Percentiles rank a stretch among this genome's conserved stretches.
These are phyloP conservation scores for Aspergillus sp. DNA, from an alignment of 2,329 filamentous ascomycete species.

Conservation along the genomic window DNA sequence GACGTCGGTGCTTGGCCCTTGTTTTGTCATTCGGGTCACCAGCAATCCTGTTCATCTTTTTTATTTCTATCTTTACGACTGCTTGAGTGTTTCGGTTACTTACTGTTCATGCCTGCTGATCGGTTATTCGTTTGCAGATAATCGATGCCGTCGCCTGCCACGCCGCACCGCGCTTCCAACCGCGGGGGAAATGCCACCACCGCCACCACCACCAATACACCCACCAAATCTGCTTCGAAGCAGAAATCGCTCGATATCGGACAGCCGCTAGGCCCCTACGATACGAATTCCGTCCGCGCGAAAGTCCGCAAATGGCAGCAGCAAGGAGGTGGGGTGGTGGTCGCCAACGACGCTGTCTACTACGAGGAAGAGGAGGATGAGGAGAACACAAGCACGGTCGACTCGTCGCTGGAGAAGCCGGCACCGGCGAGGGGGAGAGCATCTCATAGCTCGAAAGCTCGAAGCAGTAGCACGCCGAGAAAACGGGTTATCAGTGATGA, in stretches of 20 bases:
- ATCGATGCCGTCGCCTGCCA: slow-evolving; percentile 35
- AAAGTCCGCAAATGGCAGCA: slow-evolving; percentile 82
- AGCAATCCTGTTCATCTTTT: background rate
- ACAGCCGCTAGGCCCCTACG: slow-evolving; percentile 48
- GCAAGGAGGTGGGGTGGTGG: slow-evolving; percentile 59
- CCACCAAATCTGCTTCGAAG: slow-evolving; percentile 41
- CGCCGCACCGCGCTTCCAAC: slow-evolving; percentile 31
- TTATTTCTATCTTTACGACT: background rate
- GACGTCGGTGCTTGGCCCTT: background rate
- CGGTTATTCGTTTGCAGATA: slow-evolving; percentile 8
- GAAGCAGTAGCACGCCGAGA: slow-evolving; percentile 59
- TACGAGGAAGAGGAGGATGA: slow-evolving; percentile 46
- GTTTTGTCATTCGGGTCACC: background rate
- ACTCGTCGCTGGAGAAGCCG: background rate
- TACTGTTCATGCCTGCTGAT: background rate
- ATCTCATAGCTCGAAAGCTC: slow-evolving; percentile 17
- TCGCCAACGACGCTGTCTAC: slow-evolving; percentile 50
- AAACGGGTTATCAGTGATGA: slow-evolving; percentile 91
- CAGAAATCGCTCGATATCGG: slow-evolving; percentile 43
- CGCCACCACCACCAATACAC: slow-evolving; percentile 44
- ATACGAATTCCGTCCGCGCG: slow-evolving; percentile 61
- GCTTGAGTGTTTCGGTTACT: slow-evolving; percentile 4
- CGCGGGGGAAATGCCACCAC: slow-evolving; percentile 43
- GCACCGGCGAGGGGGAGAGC: background rate
- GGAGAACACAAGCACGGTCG: slow-evolving; percentile 14